Conservation (phyloP, 2,329 filamentous ascomycete genomes). For the Pseudogymnoascus sp. region DNA sequence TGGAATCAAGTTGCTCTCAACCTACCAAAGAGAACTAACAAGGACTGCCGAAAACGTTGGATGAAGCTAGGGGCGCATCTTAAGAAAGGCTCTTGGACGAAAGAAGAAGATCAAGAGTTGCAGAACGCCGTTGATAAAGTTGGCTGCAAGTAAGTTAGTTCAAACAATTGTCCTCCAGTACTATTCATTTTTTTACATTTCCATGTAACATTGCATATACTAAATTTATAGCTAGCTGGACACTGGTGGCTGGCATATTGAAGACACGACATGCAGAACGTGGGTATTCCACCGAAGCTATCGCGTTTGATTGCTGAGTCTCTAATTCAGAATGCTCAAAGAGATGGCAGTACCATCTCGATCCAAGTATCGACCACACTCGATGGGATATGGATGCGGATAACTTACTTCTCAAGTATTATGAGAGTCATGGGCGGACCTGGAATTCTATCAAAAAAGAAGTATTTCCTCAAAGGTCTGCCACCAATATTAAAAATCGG, state of each 20-base stretch:
- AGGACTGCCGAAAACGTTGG: slow-evolving; percentile 38
- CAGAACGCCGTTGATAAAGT: not conserved
- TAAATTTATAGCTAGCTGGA: not conserved
- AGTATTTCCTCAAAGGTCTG: not conserved
- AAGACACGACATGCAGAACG: not conserved
- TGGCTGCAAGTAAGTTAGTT: not conserved
- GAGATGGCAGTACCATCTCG: slow-evolving; percentile 37
- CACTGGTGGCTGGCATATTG: not conserved
- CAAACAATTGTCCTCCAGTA: not conserved
- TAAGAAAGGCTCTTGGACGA: slow-evolving; percentile 33
- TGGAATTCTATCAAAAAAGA: not conserved
- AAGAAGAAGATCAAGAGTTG: not conserved
- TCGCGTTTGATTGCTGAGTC: not conserved
- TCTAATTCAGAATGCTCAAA: slow-evolving; percentile 35
- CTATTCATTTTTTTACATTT: not conserved
- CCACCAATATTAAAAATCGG: not conserved
- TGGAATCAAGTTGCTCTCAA: slow-evolving; percentile 32
- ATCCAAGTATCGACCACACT: slow-evolving; percentile 29
- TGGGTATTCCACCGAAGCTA: not conserved
- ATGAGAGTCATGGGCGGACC: not conserved
- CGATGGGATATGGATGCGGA: not conserved
- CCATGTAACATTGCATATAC: not conserved
- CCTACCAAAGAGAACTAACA: slow-evolving; percentile 34
- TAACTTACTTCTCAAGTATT: not conserved
- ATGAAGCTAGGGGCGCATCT: slow-evolving; percentile 31